Conservation (phyloP, 1,284 basidiomycete genomes). For the Psilocybe mexicana region DNA sequence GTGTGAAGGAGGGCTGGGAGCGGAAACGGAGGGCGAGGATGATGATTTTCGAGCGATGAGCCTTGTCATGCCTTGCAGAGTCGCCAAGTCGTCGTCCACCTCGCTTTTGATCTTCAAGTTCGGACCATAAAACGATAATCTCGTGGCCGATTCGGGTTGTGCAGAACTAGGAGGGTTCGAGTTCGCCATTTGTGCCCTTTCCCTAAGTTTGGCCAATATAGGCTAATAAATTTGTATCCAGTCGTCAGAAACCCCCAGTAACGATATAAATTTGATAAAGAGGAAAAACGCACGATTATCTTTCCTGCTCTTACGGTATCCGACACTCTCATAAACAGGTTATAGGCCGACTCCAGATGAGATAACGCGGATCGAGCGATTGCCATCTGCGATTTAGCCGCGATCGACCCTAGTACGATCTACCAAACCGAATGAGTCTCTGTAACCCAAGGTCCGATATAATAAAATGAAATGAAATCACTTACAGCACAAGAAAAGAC, state of each 20-base stretch:
- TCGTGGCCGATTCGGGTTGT: conserved; percentile 25
- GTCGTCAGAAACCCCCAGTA: background rate
- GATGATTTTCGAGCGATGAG: conserved; percentile 53
- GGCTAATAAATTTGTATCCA: conserved; percentile 39
- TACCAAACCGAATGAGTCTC: conserved; percentile 25
- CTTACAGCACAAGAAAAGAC: conserved; percentile 71
- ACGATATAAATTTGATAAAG: background rate
- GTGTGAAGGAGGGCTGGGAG: conserved; percentile 39
- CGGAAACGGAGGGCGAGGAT: conserved; percentile 45
- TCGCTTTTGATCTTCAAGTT: conserved; percentile 48
- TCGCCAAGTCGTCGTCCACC: conserved; percentile 59
- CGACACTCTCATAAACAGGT: conserved; percentile 54
- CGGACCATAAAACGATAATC: conserved; percentile 30
- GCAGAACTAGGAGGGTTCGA: conserved; percentile 8
- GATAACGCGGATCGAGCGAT: conserved; percentile 62
- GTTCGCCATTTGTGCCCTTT: conserved; percentile 44
- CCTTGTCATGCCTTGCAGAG: conserved; percentile 60
- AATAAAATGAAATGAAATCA: conserved; percentile 1
- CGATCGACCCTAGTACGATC: conserved; percentile 71
- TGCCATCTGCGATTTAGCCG: conserved; percentile 60
- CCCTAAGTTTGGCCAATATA: conserved; percentile 56
- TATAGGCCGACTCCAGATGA: conserved; percentile 60
- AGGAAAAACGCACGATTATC: conserved; percentile 51
- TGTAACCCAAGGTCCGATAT: background rate
- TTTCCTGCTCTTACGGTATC: conserved; percentile 54